Conservation (phyloP, 2,329 filamentous ascomycete genomes). For the Talaromyces marneffei region DNA sequence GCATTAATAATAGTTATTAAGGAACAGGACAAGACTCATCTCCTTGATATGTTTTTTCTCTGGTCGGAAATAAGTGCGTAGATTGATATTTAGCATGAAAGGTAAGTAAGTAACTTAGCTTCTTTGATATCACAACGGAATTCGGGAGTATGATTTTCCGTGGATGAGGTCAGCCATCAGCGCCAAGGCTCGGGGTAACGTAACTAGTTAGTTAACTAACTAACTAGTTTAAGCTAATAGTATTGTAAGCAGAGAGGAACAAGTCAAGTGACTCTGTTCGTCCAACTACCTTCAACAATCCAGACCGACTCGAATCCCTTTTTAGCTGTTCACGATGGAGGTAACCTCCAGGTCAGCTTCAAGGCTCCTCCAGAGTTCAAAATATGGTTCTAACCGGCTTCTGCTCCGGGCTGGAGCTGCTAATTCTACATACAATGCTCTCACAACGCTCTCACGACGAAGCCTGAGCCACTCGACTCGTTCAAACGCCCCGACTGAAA, state of each 20-base stretch:
- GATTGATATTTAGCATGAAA: no score
- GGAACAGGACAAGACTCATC: constrained; percentile 2
- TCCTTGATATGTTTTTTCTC: constrained; percentile 4
- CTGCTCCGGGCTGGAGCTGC: constrained; percentile 20
- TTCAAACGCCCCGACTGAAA: constrained; percentile 25
- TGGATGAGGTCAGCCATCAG: not conserved
- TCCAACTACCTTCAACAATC: not conserved
- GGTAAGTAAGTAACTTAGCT: not conserved
- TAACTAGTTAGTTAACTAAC: no score
- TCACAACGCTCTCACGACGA: constrained; percentile 17
- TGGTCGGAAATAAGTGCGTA: not conserved
- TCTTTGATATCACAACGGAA: not conserved
- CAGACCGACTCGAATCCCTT: not conserved
- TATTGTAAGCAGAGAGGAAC: not conserved
- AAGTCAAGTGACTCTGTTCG: not conserved
- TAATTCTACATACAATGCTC: constrained; percentile 18
- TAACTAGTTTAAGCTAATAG: no score
- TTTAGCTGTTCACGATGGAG: constrained; percentile 29
- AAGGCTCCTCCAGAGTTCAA: constrained; percentile 28
- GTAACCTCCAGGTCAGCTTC: constrained; percentile 31
- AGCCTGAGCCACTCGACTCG: constrained; percentile 27
- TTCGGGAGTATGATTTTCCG: constrained; percentile 4
- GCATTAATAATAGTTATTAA: constrained; percentile 13
- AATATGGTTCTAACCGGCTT: constrained; percentile 18
- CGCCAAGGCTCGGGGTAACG: constrained; percentile 1